phyloP scores from a whole-genome alignment of 257 asterid species.

The Lantana camara region DNA sequence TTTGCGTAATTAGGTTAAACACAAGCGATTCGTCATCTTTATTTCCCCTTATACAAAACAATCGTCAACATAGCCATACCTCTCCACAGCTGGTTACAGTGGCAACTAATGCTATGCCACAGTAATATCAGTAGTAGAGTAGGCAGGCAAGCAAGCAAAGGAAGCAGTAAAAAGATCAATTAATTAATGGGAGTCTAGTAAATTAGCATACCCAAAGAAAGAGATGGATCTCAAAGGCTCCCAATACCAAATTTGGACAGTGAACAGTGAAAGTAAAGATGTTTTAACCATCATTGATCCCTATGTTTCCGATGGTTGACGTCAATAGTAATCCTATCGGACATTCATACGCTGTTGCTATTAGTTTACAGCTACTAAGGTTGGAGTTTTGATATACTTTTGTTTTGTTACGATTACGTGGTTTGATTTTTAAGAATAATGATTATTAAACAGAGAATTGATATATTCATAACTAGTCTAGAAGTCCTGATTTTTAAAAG shows the following conservation, averaged over 20 bases:
- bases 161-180: neutral
- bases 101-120: neutral
- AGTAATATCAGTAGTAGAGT: slow-evolving; percentile 17
- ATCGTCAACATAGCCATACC: slow-evolving; percentile 2
- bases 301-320: slow-evolving; percentile 28
- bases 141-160: slow-evolving; percentile 16
- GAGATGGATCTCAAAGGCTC: slow-evolving; percentile 26
- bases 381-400: too few species aligned
- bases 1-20: too few species aligned
- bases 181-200: too few species aligned
- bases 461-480: too few species aligned
- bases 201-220: slow-evolving; percentile 18
- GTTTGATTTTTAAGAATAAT: too few species aligned
- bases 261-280: slow-evolving; percentile 5
- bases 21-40: too few species aligned
- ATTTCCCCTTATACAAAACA: too few species aligned
- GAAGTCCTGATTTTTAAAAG: too few species aligned
- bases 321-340: slow-evolving; percentile 32
- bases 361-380: slow-evolving; percentile 1
- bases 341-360: slow-evolving; percentile 2
- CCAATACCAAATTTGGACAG: slow-evolving; percentile 29
- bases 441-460: too few species aligned
- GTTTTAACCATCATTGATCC: slow-evolving; percentile 13
- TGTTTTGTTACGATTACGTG: slow-evolving; percentile 20
- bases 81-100: slow-evolving; percentile 7